A percentile compares a stretch with the other conserved stretches of the same genome.
These are phyloP conservation scores for Pythium pyrilobum DNA, from an alignment of 352 stramenopile species.

Conservation along the genomic window DNA sequence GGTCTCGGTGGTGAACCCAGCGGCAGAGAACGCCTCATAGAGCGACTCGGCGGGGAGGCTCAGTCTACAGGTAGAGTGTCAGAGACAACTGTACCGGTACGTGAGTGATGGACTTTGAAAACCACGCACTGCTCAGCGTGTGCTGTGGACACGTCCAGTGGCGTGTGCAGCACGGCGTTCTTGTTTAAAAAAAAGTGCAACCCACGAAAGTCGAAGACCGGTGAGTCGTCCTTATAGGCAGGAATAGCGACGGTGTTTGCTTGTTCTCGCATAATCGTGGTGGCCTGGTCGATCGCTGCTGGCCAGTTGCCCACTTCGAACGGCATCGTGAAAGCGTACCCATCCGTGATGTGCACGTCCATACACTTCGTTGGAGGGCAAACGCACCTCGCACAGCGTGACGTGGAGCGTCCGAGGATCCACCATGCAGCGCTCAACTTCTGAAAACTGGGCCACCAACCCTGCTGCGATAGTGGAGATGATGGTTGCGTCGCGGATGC, in stretches of 20 bases:
- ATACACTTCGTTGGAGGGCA: conserved; percentile 2
- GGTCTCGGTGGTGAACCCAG: conserved; percentile 25
- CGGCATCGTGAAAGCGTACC: too few relatives aligned
- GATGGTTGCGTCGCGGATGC: not conserved
- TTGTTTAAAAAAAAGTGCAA: conserved; percentile 33
- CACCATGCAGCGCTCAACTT: conserved; percentile 1
- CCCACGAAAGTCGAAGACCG: conserved; percentile 17
- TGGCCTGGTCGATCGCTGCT: not conserved
- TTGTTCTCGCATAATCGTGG: not conserved
- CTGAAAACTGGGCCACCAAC: not conserved
- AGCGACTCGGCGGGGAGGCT: conserved; percentile 22
- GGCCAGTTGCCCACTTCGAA: too few relatives aligned
- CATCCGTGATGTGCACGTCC: too few relatives aligned
- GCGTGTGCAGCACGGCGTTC: conserved; percentile 16
- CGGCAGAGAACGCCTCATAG: conserved; percentile 15
- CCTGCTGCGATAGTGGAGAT: conserved; percentile 3
- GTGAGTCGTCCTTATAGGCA: not conserved
- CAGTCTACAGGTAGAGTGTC: conserved; percentile 16
- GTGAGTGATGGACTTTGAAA: not conserved
- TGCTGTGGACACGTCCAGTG: conserved; percentile 18
- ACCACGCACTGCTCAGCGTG: conserved; percentile 14
- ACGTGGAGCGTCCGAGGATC: conserved; percentile 12
- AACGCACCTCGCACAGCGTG: conserved; percentile 6
- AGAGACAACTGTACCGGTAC: not conserved
- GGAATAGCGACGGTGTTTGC: not conserved